Base-by-base conservation (phyloP, 148 eudicot genomes). In the Rhododendron molle region DNA sequence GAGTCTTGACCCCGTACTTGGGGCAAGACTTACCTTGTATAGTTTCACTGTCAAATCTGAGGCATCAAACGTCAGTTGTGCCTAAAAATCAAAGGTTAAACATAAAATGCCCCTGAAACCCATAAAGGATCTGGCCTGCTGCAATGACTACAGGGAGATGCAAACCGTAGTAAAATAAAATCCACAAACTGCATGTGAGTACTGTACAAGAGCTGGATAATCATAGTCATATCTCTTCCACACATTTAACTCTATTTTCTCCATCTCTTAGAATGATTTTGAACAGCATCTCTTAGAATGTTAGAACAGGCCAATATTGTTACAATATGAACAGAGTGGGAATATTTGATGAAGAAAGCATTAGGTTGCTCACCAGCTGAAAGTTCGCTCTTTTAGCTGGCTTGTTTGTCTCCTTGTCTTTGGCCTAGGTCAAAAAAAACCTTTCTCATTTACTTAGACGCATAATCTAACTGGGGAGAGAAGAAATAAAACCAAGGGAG, bases 361-460 rank as follows among this genome's bases (percentile, higher is more conserved):
- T 52, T 72, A 40, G 10, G 50, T 40, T 71, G 86, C 91, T 91
- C 81, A 92, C 97, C 91, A 84, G 60, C 83, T 87, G 88, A 87
- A 86, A 84, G 77, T 88, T 86, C 84, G 80, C 78, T 81, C 81
- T 85, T 73, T 90, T 65, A 28, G 85, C 86, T 81, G 85, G 86
- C 83, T 38, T 83, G 43, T 81, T 85, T 81, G 84, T 88, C 90
- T 91, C 90, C 84, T 86, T 82, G 86, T 92, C 94, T 89, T 93
- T 90, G 69, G 86, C 92, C 98, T 96, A 90, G 30, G 56, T 81
- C 84, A 90, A 87, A 69, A 83, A 50, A 86, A 73, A 87, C 20
- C 16, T 36, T 67, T 71, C 76, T 58, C 8, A 89, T 76, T 46
- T 81, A 71, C 74, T 52, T 2, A n/a, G 77, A 83, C 34, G 47